phyloP scores from a whole-genome alignment of 2,329 filamentous ascomycete genomes.

The Microsporum ferrugineum region DNA sequence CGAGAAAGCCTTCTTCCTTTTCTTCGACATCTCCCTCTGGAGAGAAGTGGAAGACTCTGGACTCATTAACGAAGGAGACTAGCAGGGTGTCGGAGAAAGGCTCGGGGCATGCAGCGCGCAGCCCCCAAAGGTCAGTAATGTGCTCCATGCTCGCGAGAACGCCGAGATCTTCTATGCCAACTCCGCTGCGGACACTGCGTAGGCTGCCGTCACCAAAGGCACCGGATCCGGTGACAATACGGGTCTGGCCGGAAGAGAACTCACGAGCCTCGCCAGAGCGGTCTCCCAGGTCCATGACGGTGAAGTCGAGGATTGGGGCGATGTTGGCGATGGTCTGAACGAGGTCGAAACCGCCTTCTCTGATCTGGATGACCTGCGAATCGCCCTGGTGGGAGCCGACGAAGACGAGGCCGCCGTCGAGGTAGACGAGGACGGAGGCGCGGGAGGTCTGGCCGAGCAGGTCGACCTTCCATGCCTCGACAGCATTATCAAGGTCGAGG shows the following conservation, averaged over 20 bases:
- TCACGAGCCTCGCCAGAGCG: conserved; percentile 71
- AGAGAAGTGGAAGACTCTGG: conserved; percentile 69
- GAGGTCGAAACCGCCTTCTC: conserved; percentile 50
- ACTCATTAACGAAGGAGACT: conserved; percentile 72
- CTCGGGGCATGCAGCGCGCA: conserved; percentile 43
- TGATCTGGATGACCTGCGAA: conserved; percentile 64
- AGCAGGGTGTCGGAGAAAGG: conserved; percentile 54
- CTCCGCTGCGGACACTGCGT: conserved; percentile 82
- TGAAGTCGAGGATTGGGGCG: conserved; percentile 84
- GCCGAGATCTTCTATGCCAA: conserved; percentile 79
- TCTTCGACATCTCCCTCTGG: conserved; percentile 72
- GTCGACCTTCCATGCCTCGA: conserved; percentile 61
- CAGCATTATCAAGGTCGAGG: conserved; percentile 51
- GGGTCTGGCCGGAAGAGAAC: conserved; percentile 88
- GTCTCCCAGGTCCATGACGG: conserved; percentile 91
- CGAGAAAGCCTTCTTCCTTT: conserved; percentile 56
- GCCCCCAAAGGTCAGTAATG: conserved; percentile 60
- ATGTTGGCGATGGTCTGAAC: conserved; percentile 74
- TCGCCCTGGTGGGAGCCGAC: conserved; percentile 88
- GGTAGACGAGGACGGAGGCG: conserved; percentile 66
- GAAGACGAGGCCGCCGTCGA: conserved; percentile 58
- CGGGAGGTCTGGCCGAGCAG: conserved; percentile 59
- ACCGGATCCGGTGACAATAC: conserved; percentile 85
- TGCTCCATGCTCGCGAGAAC: conserved; percentile 67
- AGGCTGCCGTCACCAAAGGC: conserved; percentile 80